Evolutionary conservation across 2,329 filamentous ascomycete species (phyloP), one percentile per base, ranked within the genome.

Genomic region (Magnaporthales sp.): DNA sequence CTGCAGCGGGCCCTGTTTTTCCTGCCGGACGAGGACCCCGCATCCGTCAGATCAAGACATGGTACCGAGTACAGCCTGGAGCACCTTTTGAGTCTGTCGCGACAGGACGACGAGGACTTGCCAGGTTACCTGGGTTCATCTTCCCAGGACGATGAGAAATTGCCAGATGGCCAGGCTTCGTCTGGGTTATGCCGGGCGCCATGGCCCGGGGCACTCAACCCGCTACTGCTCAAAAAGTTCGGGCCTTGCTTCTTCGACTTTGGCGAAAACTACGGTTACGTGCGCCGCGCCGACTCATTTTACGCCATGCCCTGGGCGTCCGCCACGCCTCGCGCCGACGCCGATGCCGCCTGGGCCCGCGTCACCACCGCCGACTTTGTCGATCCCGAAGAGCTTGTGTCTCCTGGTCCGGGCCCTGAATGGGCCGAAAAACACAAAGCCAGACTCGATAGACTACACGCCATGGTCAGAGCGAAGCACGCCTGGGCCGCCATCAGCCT

Each of bases 1-100:
- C 60, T 62, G 8, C 60, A 62, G 24, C 60, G 60, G 19, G 60
- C 60, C 60, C 60, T 62, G 5, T 62, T 62, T 26, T 62, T 62
- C 60, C n/a, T 26, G 11, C 60, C 60, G n/a, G 27, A 27, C 60
- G 27, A 62, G 60, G 60, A 58, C 54, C 15, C 60, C 8, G 10
- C 22, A 8, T 13, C 60, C 19, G 24, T 62, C 24, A 58, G 54
- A 6, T 9, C 54, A n/a, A 9, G 19, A 19, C 54, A 58, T n/a
- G 54, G 54, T 6, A 19, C 54, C 54, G 54, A 19, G 22, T 24
- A 58, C 54, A 58, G 54, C 54, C 54, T 58, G 7, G 54, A 9
- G 7, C 54, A 58, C 19, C 54, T n/a, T n/a, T 7, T 58, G 19
- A 58, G 19, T n/a, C 7, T 19, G 7, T n/a, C 54, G 7, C 54